Conservation (phyloP, 176 grass and related monocot species). For the Eragrostis curvula region DNA sequence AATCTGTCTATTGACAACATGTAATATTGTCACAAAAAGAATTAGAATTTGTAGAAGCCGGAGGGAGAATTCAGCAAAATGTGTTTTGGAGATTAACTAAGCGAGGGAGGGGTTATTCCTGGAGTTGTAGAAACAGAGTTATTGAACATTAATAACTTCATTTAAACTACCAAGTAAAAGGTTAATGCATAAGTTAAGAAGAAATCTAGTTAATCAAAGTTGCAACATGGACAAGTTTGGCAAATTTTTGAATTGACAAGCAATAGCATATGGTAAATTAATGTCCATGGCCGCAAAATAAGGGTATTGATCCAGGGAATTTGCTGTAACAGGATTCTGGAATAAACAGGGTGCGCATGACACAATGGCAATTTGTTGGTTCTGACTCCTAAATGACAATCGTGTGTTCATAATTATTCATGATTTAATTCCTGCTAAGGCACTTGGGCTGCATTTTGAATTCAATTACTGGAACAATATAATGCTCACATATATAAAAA, state of each 20-base stretch:
- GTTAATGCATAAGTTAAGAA: not conserved
- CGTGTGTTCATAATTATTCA: not conserved
- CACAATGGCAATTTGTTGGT: not conserved
- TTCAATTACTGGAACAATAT: not conserved
- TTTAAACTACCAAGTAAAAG: not conserved
- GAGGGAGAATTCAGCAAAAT: not conserved
- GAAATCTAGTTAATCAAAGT: not conserved
- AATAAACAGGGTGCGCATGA: constrained; percentile 32
- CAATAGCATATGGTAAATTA: not conserved
- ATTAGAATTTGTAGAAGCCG: not conserved
- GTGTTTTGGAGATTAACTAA: not conserved
- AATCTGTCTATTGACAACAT: not conserved
- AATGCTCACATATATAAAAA: not conserved
- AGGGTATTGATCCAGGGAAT: constrained; percentile 1
- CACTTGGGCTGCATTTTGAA: not conserved
- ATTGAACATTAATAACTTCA: not conserved
- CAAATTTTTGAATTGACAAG: not conserved
- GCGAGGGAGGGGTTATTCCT: not conserved
- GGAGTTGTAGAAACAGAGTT: not conserved
- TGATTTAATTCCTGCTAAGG: not conserved
- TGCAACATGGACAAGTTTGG: not conserved
- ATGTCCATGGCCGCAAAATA: not conserved
- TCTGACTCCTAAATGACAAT: not conserved
- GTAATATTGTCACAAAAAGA: not conserved
- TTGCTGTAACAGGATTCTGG: constrained; percentile 13